phyloP scores from a whole-genome alignment of 495 filamentous ascomycete species.

The Penicillium argentinense region DNA sequence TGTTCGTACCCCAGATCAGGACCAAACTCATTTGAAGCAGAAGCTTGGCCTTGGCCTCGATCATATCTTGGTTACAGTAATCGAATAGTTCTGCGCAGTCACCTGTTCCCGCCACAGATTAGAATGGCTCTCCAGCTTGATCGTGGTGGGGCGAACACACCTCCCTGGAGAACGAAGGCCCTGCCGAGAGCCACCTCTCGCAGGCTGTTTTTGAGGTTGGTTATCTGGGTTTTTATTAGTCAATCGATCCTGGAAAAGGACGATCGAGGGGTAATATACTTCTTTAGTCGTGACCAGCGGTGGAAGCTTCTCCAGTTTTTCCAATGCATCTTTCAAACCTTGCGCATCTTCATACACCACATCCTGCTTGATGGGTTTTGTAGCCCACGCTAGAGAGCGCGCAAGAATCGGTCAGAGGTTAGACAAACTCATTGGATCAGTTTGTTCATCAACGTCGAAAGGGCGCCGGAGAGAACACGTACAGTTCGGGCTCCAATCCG shows the following conservation, averaged over 20 bases:
- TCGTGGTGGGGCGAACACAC: too few relatives aligned
- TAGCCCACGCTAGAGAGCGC: constrained; percentile 66
- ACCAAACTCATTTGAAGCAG: constrained; percentile 95
- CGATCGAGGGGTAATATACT: constrained; percentile 22
- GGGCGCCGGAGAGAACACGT: constrained; percentile 4
- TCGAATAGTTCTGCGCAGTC: constrained; percentile 97
- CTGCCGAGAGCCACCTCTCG: constrained; percentile 88
- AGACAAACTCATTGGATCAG: not conserved
- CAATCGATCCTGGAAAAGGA: too few relatives aligned
- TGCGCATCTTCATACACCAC: constrained; percentile 73
- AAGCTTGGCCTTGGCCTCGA: constrained; percentile 95
- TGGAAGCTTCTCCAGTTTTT: constrained; percentile 74
- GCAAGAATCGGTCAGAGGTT: not conserved
- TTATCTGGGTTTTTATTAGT: constrained; percentile 53
- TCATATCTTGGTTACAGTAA: constrained; percentile 86
- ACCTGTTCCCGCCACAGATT: constrained; percentile 34
- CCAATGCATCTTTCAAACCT: constrained; percentile 61
- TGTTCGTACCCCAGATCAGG: constrained; percentile 42
- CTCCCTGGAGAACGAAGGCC: constrained; percentile 92
- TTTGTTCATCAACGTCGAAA: not conserved
- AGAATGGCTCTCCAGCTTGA: too few relatives aligned
- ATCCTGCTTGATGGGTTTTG: constrained; percentile 89
- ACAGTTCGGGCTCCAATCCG: constrained; percentile 39
- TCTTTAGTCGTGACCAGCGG: constrained; percentile 87
- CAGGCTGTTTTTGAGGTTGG: constrained; percentile 70